phyloP scores from a whole-genome alignment of 345 rosid species.

The Linum trigynum region DNA sequence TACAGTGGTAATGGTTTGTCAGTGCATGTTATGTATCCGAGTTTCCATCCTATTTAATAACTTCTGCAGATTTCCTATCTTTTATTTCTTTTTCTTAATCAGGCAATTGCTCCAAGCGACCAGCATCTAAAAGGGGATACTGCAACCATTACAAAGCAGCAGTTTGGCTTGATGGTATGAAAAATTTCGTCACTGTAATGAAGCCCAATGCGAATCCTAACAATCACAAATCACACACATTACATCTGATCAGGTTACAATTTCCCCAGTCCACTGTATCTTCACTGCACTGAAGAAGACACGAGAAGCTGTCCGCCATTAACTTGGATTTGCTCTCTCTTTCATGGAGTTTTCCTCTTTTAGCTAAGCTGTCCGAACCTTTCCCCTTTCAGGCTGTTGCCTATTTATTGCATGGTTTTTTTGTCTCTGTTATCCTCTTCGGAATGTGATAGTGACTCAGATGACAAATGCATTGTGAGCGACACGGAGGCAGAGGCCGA shows the following conservation, averaged over 20 bases:
- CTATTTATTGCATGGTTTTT: conserved; percentile 30
- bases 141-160: conserved; percentile 41
- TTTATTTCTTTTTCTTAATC: background rate
- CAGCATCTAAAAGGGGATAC: conserved; percentile 48
- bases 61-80: background rate
- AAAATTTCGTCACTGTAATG: conserved; percentile 21
- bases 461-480: conserved; percentile 13
- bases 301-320: background rate
- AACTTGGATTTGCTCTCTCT: background rate
- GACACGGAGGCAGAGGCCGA: no score
- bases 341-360: background rate
- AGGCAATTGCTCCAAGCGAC: conserved; percentile 32
- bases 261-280: background rate
- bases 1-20: conserved; percentile 33
- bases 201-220: conserved; percentile 12
- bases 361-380: background rate
- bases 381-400: conserved; percentile 34
- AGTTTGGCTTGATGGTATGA: conserved; percentile 45
- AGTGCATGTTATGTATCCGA: conserved; percentile 1
- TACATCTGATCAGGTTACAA: conserved; percentile 33
- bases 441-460: conserved; percentile 52
- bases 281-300: background rate
- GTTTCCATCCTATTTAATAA: conserved; percentile 5
- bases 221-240: conserved; percentile 26
- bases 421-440: conserved; percentile 25